A percentile compares a stretch with the other conserved stretches of the same genome.
Evolutionary conservation across 78 protist genomes (phyloP).

Genomic region (Dictyostelium brefeldianum): DNA sequence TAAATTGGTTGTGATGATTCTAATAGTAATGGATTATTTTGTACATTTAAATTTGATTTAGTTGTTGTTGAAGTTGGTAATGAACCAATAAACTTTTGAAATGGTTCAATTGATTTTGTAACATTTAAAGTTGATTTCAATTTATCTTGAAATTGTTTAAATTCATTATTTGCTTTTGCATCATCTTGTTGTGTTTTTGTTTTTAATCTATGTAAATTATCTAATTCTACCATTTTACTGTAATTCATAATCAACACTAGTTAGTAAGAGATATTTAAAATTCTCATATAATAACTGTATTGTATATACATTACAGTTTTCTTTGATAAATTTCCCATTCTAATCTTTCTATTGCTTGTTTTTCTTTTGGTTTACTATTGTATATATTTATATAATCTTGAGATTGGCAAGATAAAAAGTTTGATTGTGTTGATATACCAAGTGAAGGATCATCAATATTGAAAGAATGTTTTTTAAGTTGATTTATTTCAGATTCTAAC

Average conservation of each 20-base stretch:
- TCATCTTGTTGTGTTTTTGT: background rate
- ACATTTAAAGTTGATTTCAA: background rate
- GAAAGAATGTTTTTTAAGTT: background rate
- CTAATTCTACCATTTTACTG: constrained; percentile 29
- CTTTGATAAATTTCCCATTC: constrained; percentile 63
- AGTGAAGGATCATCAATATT: constrained; percentile 28
- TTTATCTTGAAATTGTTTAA: constrained; percentile 33
- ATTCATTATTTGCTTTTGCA: constrained; percentile 1
- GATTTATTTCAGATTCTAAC: constrained; percentile 2
- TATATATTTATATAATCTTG: background rate
- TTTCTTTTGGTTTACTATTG: background rate
- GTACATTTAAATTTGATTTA: background rate
- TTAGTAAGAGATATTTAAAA: background rate
- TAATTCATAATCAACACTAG: too few relatives aligned
- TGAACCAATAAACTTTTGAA: constrained; percentile 12
- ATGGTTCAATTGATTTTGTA: constrained; percentile 3
- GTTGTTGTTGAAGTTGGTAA: background rate
- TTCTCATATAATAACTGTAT: too few relatives aligned
- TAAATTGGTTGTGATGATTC: constrained; percentile 46
- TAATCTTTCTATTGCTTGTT: constrained; percentile 35
- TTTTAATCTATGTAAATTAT: background rate
- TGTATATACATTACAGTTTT: background rate
- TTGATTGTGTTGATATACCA: background rate
- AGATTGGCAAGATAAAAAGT: background rate
- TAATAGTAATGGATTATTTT: background rate